A percentile compares a stretch with the other conserved stretches of the same genome.
Evolutionary conservation across 2,329 filamentous ascomycete species (phyloP).

Genomic region (Xenosphaeropsis pyriputrescens): DNA sequence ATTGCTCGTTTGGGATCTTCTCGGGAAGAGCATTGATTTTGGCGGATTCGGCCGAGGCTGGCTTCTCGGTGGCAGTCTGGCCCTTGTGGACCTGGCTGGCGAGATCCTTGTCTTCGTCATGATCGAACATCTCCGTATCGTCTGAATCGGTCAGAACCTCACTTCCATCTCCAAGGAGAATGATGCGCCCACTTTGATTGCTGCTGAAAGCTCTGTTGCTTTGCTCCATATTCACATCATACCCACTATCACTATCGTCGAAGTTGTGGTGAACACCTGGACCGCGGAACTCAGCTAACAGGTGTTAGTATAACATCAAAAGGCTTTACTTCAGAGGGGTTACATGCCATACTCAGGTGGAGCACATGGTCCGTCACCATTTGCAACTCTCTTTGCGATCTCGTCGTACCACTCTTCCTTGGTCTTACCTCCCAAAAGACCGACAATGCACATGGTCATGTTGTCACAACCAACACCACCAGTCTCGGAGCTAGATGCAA

Average conservation of each 20-base stretch:
- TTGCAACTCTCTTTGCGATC: conserved; percentile 84
- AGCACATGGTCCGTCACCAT: conserved; percentile 94
- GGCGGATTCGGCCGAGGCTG: not conserved
- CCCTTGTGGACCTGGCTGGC: conserved; percentile 69
- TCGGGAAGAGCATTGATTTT: conserved; percentile 3
- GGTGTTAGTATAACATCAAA: conserved; percentile 9
- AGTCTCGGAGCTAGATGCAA: conserved; percentile 94
- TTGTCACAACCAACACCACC: conserved; percentile 98
- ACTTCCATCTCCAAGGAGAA: conserved; percentile 88
- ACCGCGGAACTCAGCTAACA: conserved; percentile 67
- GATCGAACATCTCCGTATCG: conserved; percentile 89
- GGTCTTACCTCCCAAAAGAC: conserved; percentile 76
- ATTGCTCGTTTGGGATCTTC: conserved; percentile 1
- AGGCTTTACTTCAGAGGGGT: conserved; percentile 5
- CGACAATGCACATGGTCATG: conserved; percentile 95
- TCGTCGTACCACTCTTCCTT: conserved; percentile 99
- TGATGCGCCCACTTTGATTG: conserved; percentile 69
- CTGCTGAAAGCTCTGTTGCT: conserved; percentile 50
- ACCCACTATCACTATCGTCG: conserved; percentile 65
- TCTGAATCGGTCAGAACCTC: conserved; percentile 81
- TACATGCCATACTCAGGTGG: conserved; percentile 92
- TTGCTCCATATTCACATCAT: conserved; percentile 60
- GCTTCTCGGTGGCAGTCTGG: conserved; percentile 11
- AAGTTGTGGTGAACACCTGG: conserved; percentile 72
- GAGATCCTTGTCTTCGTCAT: conserved; percentile 74